phyloP scores from a whole-genome alignment of 1,284 basidiomycete genomes.

The Paramarasmius palmivorus region DNA sequence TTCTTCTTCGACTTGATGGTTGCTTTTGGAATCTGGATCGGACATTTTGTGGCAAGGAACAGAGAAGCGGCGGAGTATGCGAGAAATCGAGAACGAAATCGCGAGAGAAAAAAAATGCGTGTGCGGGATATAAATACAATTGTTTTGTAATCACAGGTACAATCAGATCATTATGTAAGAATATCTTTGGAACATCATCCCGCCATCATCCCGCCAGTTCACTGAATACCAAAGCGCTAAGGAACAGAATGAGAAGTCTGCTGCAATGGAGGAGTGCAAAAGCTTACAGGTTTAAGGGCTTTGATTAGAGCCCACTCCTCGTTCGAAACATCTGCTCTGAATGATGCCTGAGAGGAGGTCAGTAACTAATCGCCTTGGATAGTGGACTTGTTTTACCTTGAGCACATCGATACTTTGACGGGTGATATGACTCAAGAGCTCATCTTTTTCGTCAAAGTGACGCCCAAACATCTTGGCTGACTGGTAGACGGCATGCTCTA shows the following conservation, averaged over 20 bases:
- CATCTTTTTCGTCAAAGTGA: slow-evolving; percentile 96
- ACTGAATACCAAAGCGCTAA: slow-evolving; percentile 51
- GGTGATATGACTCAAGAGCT: slow-evolving; percentile 88
- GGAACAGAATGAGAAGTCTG: not conserved
- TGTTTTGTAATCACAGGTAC: slow-evolving; percentile 5
- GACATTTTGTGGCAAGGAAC: not conserved
- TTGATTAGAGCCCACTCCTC: slow-evolving; percentile 97
- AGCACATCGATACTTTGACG: slow-evolving; percentile 94
- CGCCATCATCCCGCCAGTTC: too few species aligned
- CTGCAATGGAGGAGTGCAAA: not conserved
- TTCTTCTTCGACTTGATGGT: slow-evolving; percentile 2
- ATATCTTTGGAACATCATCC: too few species aligned
- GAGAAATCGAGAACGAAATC: not conserved
- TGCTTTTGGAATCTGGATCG: not conserved
- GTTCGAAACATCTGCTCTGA: slow-evolving; percentile 87
- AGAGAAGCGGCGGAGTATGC: too few species aligned
- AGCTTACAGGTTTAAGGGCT: slow-evolving; percentile 81
- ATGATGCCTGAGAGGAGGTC: slow-evolving; percentile 58
- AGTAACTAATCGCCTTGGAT: slow-evolving; percentile 8
- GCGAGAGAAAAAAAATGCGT: not conserved
- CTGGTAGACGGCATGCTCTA: slow-evolving; percentile 96
- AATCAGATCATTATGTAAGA: too few species aligned
- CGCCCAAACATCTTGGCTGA: slow-evolving; percentile 93
- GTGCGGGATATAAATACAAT: not conserved
- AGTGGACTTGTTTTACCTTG: slow-evolving; percentile 61